Conservation (phyloP, 495 filamentous ascomycete species). For the Bacidia gigantensis region DNA sequence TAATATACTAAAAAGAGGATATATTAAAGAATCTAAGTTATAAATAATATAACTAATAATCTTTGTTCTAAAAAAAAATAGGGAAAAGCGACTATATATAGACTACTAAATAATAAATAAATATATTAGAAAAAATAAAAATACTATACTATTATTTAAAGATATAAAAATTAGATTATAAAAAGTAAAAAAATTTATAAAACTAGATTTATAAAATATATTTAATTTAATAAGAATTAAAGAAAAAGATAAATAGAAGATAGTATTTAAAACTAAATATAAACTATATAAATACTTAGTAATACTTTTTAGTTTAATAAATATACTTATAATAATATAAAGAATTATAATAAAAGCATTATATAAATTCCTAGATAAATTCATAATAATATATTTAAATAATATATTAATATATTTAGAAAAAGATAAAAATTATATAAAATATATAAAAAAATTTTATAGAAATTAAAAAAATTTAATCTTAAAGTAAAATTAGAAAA, state of each 20-base stretch:
- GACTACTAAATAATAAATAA: slow-evolving; percentile 1
- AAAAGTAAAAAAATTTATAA: background rate
- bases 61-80: too few species aligned
- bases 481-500: background rate
- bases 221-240: background rate
- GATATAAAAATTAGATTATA: background rate
- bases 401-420: background rate
- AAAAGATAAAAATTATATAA: background rate
- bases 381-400: too few species aligned
- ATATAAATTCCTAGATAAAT: too few species aligned
- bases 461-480: background rate
- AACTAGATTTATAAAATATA: background rate
- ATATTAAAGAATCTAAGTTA: too few species aligned
- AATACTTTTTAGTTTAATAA: background rate
- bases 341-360: too few species aligned
- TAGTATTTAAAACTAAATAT: background rate
- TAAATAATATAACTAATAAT: too few species aligned
- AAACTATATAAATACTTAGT: background rate
- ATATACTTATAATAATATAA: too few species aligned
- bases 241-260: background rate
- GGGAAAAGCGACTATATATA: too few species aligned
- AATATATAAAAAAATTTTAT: background rate
- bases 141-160: background rate
- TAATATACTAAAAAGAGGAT: too few species aligned
- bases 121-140: background rate